phyloP scores from a whole-genome alignment of 495 filamentous ascomycete genomes.

The Opeltia flavorubescens region DNA sequence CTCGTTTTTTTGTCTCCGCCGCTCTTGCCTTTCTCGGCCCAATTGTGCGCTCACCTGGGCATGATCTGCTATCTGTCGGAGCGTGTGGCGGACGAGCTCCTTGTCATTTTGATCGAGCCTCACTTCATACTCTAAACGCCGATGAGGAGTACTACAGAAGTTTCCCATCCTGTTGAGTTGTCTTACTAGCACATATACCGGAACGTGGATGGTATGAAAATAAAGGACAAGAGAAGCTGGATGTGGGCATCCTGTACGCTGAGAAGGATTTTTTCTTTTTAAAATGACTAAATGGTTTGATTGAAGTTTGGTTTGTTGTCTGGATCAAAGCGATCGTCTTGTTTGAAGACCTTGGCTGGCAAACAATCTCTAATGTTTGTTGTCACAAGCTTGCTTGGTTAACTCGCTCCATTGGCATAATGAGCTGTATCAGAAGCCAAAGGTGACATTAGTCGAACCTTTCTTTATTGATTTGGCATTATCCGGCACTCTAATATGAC shows the following conservation, averaged over 20 bases:
- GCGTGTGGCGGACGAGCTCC: too few relatives aligned
- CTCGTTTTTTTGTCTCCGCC: background rate
- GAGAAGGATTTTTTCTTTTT: background rate
- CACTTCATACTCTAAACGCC: background rate
- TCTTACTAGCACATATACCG: too few relatives aligned
- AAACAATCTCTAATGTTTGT: background rate
- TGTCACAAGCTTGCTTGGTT: background rate
- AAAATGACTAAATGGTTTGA: background rate
- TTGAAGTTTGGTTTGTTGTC: background rate
- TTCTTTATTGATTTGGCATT: conserved; percentile 1
- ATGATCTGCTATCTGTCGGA: background rate
- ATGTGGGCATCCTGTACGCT: too few relatives aligned
- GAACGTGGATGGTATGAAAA: background rate
- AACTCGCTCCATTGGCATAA: too few relatives aligned
- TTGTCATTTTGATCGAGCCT: too few relatives aligned
- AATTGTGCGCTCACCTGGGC: background rate
- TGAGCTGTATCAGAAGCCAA: too few relatives aligned
- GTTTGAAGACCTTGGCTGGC: background rate
- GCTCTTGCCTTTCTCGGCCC: background rate
- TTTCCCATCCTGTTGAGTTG: background rate
- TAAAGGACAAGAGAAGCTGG: background rate
- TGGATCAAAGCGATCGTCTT: background rate
- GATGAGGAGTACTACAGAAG: background rate
- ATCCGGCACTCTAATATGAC: conserved; percentile 11
- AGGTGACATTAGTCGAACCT: background rate